phyloP scores from a whole-genome alignment of 1,284 basidiomycete genomes.

The Chiua sp. region DNA sequence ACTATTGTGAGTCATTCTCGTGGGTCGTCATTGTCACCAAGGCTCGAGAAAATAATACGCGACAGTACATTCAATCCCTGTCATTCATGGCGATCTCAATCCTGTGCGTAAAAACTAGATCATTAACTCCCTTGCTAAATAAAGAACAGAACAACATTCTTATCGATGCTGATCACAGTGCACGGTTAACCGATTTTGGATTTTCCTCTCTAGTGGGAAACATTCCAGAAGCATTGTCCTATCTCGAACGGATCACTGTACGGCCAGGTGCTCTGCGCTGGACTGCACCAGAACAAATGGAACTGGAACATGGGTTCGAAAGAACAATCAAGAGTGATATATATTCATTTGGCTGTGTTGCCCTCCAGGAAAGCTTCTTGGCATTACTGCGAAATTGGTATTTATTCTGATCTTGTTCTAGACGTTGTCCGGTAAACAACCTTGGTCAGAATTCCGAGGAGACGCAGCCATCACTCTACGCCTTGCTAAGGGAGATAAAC shows the following conservation, averaged over 20 bases:
- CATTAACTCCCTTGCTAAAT: neutral
- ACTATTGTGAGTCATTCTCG: slow-evolving; percentile 12
- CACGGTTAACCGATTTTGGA: slow-evolving; percentile 19
- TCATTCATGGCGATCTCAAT: slow-evolving; percentile 25
- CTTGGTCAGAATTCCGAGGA: slow-evolving; percentile 16
- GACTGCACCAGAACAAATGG: no score
- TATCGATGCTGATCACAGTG: slow-evolving; percentile 13
- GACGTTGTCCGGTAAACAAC: slow-evolving; percentile 10
- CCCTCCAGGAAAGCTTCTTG: slow-evolving; percentile 8
- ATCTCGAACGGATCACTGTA: no score
- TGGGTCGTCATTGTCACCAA: rapidly evolving
- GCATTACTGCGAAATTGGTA: no score
- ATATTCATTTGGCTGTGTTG: no score
- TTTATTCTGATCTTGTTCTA: neutral
- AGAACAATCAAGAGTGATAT: no score
- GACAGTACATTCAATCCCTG: slow-evolving; percentile 19
- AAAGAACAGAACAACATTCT: slow-evolving; percentile 22
- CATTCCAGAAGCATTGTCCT: neutral
- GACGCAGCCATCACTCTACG: slow-evolving; percentile 3
- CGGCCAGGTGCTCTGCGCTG: no score
- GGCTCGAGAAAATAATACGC: neutral
- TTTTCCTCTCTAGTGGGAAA: slow-evolving; percentile 9
- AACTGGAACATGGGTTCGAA: no score
- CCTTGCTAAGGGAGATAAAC: slow-evolving; percentile 10
- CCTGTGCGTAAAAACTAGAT: slow-evolving; percentile 5